Percentiles rank a stretch among this genome's conserved stretches.
These are phyloP conservation scores for Microglena sp. DNA, from an alignment of 139 green algal species.

Conservation along the genomic window DNA sequence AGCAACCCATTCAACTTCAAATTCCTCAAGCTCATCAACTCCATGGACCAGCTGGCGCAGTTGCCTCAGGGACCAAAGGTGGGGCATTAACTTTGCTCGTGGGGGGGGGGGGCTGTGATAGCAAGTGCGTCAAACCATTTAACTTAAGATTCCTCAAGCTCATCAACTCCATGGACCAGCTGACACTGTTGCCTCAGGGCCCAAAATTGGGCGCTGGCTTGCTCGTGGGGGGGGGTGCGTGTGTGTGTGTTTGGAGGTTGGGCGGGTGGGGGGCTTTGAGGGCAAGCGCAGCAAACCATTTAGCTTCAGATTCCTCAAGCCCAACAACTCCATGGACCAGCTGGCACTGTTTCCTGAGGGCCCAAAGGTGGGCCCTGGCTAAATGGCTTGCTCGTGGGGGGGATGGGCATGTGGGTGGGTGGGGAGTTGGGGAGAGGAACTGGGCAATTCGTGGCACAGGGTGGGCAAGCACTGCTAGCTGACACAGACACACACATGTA, in stretches of 20 bases:
- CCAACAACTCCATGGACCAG: constrained; percentile 38
- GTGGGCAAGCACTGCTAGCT: no score
- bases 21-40: constrained; percentile 40
- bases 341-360: constrained; percentile 28
- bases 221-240: no score
- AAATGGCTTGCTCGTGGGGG: no score
- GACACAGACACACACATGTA: no score
- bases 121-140: constrained; percentile 59
- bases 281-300: constrained; percentile 59
- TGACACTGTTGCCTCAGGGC: constrained; percentile 25
- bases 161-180: constrained; percentile 33
- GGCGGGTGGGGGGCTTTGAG: constrained; percentile 24
- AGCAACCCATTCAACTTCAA: constrained; percentile 57
- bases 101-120: constrained; percentile 20
- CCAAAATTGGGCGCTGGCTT: constrained; percentile 13
- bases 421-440: no score
- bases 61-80: constrained; percentile 27
- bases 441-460: no score
- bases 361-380: constrained; percentile 17
- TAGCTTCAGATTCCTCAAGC: constrained; percentile 38
- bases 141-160: constrained; percentile 44
- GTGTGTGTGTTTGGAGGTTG: no score
- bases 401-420: no score
- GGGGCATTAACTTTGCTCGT: background rate
- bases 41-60: constrained; percentile 36